Conservation (phyloP, 148 eudicot genomes). For the Rheum nobile region DNA sequence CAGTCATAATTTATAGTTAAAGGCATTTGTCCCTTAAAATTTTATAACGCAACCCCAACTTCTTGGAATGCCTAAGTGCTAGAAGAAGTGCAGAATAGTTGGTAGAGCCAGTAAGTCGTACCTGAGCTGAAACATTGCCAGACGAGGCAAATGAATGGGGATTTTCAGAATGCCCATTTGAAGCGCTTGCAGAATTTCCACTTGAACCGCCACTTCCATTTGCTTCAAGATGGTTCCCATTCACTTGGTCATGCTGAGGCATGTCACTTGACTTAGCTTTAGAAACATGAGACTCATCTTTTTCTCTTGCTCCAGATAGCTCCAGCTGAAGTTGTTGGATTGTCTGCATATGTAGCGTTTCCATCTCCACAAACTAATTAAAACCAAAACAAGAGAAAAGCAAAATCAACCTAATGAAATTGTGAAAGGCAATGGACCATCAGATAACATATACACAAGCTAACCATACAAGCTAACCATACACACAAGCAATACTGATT, state of each 20-base stretch:
- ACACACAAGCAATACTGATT: not conserved
- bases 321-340: conserved; percentile 78
- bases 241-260: conserved; percentile 37
- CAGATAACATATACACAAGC: not conserved
- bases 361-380: conserved; percentile 77
- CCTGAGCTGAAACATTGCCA: conserved; percentile 48
- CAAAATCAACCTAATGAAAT: not conserved
- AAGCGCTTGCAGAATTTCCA: conserved; percentile 29
- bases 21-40: not conserved
- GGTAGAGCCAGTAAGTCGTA: conserved; percentile 6
- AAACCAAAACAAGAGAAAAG: conserved; percentile 8
- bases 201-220: conserved; percentile 30
- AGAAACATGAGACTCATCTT: conserved; percentile 30
- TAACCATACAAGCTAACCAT: not conserved
- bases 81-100: not conserved
- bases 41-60: not conserved
- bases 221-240: conserved; percentile 43
- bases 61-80: not conserved
- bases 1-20: not conserved
- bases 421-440: not conserved
- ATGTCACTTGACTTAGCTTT: conserved; percentile 38
- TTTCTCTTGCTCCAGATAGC: conserved; percentile 55
- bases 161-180: conserved; percentile 52
- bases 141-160: conserved; percentile 31
- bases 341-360: conserved; percentile 65